Conservation (phyloP, 2,329 filamentous ascomycete species). For the Cladosporium phlei region DNA sequence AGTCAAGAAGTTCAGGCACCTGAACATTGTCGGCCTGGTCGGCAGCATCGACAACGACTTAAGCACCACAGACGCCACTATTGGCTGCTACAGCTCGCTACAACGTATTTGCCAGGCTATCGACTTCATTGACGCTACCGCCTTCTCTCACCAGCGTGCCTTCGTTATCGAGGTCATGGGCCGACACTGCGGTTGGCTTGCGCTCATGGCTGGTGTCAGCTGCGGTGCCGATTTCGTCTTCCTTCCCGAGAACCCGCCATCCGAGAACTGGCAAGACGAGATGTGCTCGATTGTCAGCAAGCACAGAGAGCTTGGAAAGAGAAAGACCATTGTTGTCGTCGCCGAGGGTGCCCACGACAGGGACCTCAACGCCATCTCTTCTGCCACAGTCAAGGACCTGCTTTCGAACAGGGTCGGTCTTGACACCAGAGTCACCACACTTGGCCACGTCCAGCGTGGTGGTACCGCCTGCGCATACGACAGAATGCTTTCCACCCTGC, state of each 20-base stretch:
- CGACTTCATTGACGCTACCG: constrained; percentile 94
- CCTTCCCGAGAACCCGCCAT: constrained; percentile 87
- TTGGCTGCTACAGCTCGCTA: constrained; percentile 92
- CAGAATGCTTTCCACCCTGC: constrained; percentile 84
- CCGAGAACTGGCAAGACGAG: constrained; percentile 80
- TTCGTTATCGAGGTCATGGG: constrained; percentile 99
- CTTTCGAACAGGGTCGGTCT: constrained; percentile 75
- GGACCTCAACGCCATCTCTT: constrained; percentile 76
- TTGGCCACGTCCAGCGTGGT: constrained; percentile 96
- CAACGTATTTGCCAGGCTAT: constrained; percentile 91
- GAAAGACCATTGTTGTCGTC: constrained; percentile 96
- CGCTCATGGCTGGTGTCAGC: constrained; percentile 90
- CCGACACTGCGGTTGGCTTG: constrained; percentile 94
- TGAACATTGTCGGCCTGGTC: constrained; percentile 95
- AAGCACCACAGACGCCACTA: constrained; percentile 93
- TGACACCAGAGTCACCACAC: constrained; percentile 89
- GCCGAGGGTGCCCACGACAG: constrained; percentile 89
- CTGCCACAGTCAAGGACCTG: constrained; percentile 77
- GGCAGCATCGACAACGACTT: constrained; percentile 99
- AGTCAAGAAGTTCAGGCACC: constrained; percentile 69
- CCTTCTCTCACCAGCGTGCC: constrained; percentile 86
- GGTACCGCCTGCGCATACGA: constrained; percentile 91
- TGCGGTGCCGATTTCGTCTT: constrained; percentile 96
- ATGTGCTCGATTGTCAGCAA: constrained; percentile 74
- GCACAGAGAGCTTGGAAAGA: constrained; percentile 85